Conservation (phyloP, 2,329 filamentous ascomycete genomes). For the Domatiomyces globalis region DNA sequence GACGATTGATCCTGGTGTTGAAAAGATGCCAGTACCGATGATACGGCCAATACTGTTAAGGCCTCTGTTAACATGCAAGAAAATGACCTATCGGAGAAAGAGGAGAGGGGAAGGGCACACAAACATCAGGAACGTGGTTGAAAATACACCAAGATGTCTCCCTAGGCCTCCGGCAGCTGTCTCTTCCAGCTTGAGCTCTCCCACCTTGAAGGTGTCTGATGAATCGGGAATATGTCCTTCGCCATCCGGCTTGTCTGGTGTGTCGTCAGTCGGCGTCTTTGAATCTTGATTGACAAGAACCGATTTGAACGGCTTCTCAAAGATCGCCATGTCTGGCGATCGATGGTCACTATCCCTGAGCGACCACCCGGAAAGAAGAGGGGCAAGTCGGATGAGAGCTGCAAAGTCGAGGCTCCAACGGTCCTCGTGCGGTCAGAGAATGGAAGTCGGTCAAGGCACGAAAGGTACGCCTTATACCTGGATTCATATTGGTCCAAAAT, state of each 20-base stretch:
- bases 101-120: background rate
- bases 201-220: background rate
- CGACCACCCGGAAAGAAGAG: background rate
- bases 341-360: background rate
- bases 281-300: background rate
- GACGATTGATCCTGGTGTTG: conserved; percentile 42
- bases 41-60: conserved; percentile 3
- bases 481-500: background rate
- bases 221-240: background rate
- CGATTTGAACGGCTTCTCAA: background rate
- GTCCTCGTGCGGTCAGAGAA: background rate
- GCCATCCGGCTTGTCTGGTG: background rate
- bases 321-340: background rate
- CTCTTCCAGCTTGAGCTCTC: background rate
- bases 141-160: background rate
- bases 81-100: background rate
- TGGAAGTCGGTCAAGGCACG: background rate
- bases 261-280: background rate
- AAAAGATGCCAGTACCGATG: conserved; percentile 37
- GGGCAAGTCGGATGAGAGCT: background rate
- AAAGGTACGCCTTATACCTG: background rate
- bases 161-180: background rate
- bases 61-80: background rate
- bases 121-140: background rate
- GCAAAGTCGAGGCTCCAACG: background rate